These are phyloP conservation scores for Eimeria praecox DNA, from an alignment of 169 alveolate genomes.

Conservation along the genomic window DNA sequence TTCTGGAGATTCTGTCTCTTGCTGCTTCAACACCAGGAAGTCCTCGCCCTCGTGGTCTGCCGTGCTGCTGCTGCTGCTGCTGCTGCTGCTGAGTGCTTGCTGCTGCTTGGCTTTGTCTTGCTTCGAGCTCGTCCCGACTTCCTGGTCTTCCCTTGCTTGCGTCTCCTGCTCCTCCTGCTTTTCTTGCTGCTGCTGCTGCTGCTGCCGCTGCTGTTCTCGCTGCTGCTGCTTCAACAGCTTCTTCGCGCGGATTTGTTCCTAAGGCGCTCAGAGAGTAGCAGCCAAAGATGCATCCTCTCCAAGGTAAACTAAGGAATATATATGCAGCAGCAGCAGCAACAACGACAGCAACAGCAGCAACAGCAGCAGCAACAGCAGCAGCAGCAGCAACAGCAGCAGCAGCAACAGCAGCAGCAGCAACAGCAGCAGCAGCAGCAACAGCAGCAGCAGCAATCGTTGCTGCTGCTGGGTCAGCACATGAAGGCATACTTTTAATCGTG, in stretches of 20 bases:
- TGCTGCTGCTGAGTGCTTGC: not conserved
- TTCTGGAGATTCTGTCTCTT: not conserved
- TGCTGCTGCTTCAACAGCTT: constrained; percentile 50
- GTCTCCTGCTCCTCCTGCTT: constrained; percentile 21
- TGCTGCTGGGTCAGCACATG: no score
- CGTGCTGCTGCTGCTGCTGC: constrained; percentile 38
- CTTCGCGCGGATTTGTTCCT: constrained; percentile 52
- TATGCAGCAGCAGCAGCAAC: not conserved
- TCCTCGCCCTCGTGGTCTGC: constrained; percentile 9
- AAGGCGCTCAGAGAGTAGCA: not conserved
- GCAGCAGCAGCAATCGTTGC: not conserved
- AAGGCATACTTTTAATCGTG: constrained; percentile 77
- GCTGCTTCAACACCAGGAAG: constrained; percentile 27
- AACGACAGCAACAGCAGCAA: not conserved
- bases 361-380: constrained; percentile 4
- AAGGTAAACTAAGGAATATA: not conserved
- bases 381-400: not conserved
- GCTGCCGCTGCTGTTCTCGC: constrained; percentile 30
- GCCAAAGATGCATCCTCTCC: no score
- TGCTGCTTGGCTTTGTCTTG: not conserved
- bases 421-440: not conserved
- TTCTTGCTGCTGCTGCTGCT: constrained; percentile 40
- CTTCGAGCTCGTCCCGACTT: not conserved
- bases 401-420: not conserved
- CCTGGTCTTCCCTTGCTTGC: not conserved